Conservation (phyloP, 2,329 filamentous ascomycete genomes). For the Alternaria panax region DNA sequence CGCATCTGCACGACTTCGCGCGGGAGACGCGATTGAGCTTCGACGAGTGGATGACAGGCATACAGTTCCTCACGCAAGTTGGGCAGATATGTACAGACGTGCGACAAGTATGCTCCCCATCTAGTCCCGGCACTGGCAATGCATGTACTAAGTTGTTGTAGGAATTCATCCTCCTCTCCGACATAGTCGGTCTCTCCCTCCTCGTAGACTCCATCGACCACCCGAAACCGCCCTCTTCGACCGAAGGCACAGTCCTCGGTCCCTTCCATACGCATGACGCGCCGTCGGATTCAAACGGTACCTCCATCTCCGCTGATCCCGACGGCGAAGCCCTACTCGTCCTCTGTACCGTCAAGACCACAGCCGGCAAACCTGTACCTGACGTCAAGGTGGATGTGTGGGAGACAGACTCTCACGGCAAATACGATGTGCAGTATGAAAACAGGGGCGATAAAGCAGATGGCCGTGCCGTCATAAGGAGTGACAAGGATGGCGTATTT, state of each 20-base stretch:
- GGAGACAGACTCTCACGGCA: slow-evolving; percentile 82
- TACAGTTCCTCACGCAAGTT: slow-evolving; percentile 74
- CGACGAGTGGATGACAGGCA: slow-evolving; percentile 77
- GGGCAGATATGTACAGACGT: slow-evolving; percentile 78
- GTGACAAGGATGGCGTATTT: slow-evolving; percentile 75
- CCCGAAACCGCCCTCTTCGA: slow-evolving; percentile 73
- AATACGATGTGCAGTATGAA: slow-evolving; percentile 82
- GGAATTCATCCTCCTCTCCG: slow-evolving; percentile 84
- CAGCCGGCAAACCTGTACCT: slow-evolving; percentile 66
- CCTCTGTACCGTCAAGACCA: slow-evolving; percentile 75
- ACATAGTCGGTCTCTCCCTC: slow-evolving; percentile 79
- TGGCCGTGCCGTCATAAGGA: slow-evolving; percentile 74
- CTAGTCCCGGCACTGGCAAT: background rate
- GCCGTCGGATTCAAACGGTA: slow-evolving; percentile 63
- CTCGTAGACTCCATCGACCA: slow-evolving; percentile 85
- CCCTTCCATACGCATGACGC: slow-evolving; percentile 87
- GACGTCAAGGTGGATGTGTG: slow-evolving; percentile 80
- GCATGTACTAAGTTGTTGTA: slow-evolving; percentile 32
- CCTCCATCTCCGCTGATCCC: slow-evolving; percentile 71
- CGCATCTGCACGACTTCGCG: slow-evolving; percentile 82
- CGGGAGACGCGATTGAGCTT: slow-evolving; percentile 78
- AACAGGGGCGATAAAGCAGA: slow-evolving; percentile 67
- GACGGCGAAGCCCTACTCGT: slow-evolving; percentile 74
- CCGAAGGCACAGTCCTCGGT: slow-evolving; percentile 81
- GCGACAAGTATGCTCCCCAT: slow-evolving; percentile 63